Conservation (phyloP, 2,329 filamentous ascomycete species). For the Sporothrix phasma region DNA sequence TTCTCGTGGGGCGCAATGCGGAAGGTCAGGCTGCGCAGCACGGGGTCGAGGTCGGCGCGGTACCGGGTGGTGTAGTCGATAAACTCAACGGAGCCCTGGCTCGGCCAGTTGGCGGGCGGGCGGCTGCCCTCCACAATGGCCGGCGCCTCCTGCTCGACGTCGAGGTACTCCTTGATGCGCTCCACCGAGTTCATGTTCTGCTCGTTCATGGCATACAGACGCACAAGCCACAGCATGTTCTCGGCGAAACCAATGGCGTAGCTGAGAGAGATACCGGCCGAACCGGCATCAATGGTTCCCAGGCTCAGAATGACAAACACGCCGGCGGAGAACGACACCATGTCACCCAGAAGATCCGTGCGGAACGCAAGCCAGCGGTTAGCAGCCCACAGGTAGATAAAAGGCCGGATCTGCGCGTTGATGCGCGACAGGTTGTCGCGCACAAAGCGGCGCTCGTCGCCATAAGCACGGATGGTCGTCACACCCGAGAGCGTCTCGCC, state of each 20-base stretch:
- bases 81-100: constrained; percentile 77
- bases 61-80: constrained; percentile 83
- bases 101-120: constrained; percentile 75
- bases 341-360: constrained; percentile 78
- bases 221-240: constrained; percentile 92
- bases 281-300: constrained; percentile 76
- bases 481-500: constrained; percentile 91
- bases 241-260: constrained; percentile 97
- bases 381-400: constrained; percentile 92
- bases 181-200: constrained; percentile 99
- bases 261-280: constrained; percentile 85
- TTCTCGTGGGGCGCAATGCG: constrained; percentile 80
- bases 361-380: constrained; percentile 95
- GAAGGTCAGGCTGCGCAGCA: constrained; percentile 75
- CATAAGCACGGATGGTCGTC: constrained; percentile 93
- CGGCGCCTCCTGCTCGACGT: constrained; percentile 86
- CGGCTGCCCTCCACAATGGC: constrained; percentile 68
- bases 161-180: constrained; percentile 91
- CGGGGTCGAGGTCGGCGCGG: constrained; percentile 74
- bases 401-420: constrained; percentile 84
- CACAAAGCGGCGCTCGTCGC: constrained; percentile 86
- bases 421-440: constrained; percentile 81
- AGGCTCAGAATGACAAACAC: constrained; percentile 80
- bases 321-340: constrained; percentile 89
- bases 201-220: constrained; percentile 88